Conservation (phyloP, 2,329 filamentous ascomycete genomes). For the Grosmannia huntii region DNA sequence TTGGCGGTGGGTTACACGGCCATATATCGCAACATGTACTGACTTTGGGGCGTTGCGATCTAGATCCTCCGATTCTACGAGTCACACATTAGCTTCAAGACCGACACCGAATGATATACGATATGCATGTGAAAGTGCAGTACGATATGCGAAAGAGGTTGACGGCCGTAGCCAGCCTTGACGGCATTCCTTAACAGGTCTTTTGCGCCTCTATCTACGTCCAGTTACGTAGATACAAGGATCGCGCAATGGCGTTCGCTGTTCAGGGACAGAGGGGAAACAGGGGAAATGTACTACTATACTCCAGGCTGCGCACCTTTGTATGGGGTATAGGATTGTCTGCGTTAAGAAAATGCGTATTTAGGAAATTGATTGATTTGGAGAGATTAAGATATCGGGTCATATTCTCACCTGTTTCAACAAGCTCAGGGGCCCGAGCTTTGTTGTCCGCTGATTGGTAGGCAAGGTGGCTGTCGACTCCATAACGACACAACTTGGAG, state of each 20-base stretch:
- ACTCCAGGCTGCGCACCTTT: too few relatives aligned
- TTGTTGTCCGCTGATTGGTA: conserved; percentile 10
- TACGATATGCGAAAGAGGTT: not conserved
- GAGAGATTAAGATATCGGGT: too few relatives aligned
- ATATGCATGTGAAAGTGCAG: not conserved
- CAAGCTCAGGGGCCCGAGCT: not conserved
- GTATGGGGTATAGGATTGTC: too few relatives aligned
- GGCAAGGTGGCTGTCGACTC: not conserved
- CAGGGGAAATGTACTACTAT: too few relatives aligned
- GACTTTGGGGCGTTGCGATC: not conserved
- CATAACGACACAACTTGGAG: not conserved
- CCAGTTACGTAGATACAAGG: too few relatives aligned
- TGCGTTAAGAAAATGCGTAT: too few relatives aligned
- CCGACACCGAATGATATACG: not conserved
- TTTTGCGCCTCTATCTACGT: too few relatives aligned
- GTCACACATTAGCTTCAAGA: conserved; percentile 33
- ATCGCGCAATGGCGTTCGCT: too few relatives aligned
- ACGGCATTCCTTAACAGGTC: too few relatives aligned
- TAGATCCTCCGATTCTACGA: conserved; percentile 44
- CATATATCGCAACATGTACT: not conserved
- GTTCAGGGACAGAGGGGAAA: too few relatives aligned
- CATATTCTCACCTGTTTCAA: not conserved
- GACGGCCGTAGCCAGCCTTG: not conserved
- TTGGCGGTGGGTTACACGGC: too few relatives aligned
- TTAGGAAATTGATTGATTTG: too few relatives aligned